These are phyloP conservation scores for Kandelia obovata DNA, from an alignment of 345 rosid genomes.

Conservation along the genomic window DNA sequence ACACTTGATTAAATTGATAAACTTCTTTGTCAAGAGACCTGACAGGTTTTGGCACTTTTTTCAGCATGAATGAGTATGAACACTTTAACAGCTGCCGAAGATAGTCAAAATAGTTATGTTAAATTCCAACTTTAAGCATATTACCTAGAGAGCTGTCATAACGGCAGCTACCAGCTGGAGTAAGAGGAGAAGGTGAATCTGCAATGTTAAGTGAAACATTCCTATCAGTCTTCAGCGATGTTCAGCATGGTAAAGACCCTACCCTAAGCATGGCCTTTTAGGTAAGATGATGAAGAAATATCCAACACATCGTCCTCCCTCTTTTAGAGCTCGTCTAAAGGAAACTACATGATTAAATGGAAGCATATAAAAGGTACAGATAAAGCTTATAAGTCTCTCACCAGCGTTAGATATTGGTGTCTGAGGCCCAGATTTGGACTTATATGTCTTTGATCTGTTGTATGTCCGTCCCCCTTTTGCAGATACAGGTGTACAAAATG, in stretches of 20 bases:
- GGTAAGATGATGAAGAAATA: not conserved
- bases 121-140: not conserved
- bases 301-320: not conserved
- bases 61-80: slow-evolving; percentile 1
- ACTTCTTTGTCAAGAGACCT: slow-evolving; percentile 93
- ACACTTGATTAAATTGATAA: slow-evolving; percentile 68
- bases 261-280: slow-evolving; percentile 3
- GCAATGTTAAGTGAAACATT: slow-evolving; percentile 32
- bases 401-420: slow-evolving; percentile 69
- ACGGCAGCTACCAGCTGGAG: slow-evolving; percentile 89
- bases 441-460: slow-evolving; percentile 57
- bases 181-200: slow-evolving; percentile 71
- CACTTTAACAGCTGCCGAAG: slow-evolving; percentile 2
- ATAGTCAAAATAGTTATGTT: slow-evolving; percentile 1
- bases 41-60: slow-evolving; percentile 22
- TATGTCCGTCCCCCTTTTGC: slow-evolving; percentile 59
- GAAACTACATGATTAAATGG: not conserved
- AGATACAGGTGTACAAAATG: slow-evolving; percentile 71
- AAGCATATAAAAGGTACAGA: not conserved
- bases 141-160: slow-evolving; percentile 95
- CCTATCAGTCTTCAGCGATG: slow-evolving; percentile 22
- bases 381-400: slow-evolving; percentile 35
- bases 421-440: slow-evolving; percentile 57
- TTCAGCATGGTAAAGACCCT: not conserved
- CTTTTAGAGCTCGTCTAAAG: not conserved